Conservation (phyloP, 192 early-diverging fungal genomes). For the Coemansia sp. region DNA sequence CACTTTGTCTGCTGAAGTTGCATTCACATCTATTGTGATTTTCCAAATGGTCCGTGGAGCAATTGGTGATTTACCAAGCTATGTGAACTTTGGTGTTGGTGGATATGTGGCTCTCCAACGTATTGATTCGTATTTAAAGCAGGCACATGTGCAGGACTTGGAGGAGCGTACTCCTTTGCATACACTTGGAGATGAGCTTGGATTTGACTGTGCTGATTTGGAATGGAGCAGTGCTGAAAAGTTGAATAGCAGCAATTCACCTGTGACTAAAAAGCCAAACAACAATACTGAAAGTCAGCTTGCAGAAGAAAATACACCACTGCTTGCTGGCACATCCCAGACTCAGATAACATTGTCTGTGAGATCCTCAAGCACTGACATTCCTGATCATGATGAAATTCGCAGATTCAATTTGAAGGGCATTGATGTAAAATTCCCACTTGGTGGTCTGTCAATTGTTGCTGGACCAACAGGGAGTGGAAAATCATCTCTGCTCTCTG, state of each 20-base stretch:
- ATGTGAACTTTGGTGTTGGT: slow-evolving; percentile 60
- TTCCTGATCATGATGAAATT: slow-evolving; percentile 82
- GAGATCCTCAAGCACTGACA: slow-evolving; percentile 12
- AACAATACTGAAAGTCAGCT: neutral
- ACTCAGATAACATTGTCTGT: slow-evolving; percentile 67
- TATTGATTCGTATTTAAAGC: slow-evolving; percentile 72
- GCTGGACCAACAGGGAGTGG: too few relatives aligned
- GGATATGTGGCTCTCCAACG: slow-evolving; percentile 65
- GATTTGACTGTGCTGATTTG: slow-evolving; percentile 39
- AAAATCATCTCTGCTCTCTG: too few relatives aligned
- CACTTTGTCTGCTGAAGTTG: slow-evolving; percentile 58
- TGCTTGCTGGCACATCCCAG: slow-evolving; percentile 83
- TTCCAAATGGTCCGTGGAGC: slow-evolving; percentile 54
- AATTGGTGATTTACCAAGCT: slow-evolving; percentile 61
- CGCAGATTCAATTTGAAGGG: too few relatives aligned
- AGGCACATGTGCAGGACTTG: slow-evolving; percentile 64
- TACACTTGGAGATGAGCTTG: slow-evolving; percentile 4
- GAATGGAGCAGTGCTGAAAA: slow-evolving; percentile 19
- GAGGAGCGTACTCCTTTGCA: slow-evolving; percentile 24
- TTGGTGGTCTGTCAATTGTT: too few relatives aligned
- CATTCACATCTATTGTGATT: slow-evolving; percentile 70
- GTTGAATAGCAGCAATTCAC: neutral
- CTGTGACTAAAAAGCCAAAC: neutral
- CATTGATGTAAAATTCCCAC: too few relatives aligned
- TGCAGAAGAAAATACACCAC: slow-evolving; percentile 40